phyloP scores from a whole-genome alignment of 352 stramenopile genomes.

The Globisporangium heterothallicum region DNA sequence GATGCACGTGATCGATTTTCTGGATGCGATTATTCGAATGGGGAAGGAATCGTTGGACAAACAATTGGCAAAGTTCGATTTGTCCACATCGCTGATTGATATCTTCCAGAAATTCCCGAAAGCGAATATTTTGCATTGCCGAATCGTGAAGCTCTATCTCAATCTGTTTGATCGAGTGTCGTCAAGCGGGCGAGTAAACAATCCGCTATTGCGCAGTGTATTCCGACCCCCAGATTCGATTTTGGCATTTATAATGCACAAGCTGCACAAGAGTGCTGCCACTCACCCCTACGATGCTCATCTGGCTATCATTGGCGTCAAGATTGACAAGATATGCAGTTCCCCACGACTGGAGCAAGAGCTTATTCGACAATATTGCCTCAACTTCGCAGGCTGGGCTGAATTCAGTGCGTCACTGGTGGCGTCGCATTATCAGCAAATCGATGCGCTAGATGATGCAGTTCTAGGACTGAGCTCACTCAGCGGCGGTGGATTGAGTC shows the following conservation, averaged over 20 bases:
- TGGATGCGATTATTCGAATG: slow-evolving; percentile 58
- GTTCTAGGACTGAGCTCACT: slow-evolving; percentile 15
- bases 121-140: slow-evolving; percentile 69
- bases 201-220: slow-evolving; percentile 65
- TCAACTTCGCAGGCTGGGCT: slow-evolving; percentile 49
- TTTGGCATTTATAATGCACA: slow-evolving; percentile 62
- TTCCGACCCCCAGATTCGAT: slow-evolving; percentile 67
- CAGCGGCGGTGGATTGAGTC: slow-evolving; percentile 11
- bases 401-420: slow-evolving; percentile 64
- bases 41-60: slow-evolving; percentile 56
- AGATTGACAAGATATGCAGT: slow-evolving; percentile 79
- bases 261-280: slow-evolving; percentile 41
- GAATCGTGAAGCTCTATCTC: slow-evolving; percentile 63
- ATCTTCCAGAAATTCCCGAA: slow-evolving; percentile 71
- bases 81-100: slow-evolving; percentile 54
- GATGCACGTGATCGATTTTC: slow-evolving; percentile 56
- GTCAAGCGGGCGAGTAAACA: slow-evolving; percentile 60
- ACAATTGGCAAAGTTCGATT: slow-evolving; percentile 41
- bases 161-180: slow-evolving; percentile 60
- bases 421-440: slow-evolving; percentile 70
- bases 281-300: slow-evolving; percentile 64
- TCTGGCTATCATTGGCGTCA: slow-evolving; percentile 68
- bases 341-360: slow-evolving; percentile 68
- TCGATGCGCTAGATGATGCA: slow-evolving; percentile 64
- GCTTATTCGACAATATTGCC: slow-evolving; percentile 71